Evolutionary conservation across 1,139 yeast genomes (phyloP), one percentile per base, ranked within the genome.

Genomic region (Yamadazyma buinensis): DNA sequence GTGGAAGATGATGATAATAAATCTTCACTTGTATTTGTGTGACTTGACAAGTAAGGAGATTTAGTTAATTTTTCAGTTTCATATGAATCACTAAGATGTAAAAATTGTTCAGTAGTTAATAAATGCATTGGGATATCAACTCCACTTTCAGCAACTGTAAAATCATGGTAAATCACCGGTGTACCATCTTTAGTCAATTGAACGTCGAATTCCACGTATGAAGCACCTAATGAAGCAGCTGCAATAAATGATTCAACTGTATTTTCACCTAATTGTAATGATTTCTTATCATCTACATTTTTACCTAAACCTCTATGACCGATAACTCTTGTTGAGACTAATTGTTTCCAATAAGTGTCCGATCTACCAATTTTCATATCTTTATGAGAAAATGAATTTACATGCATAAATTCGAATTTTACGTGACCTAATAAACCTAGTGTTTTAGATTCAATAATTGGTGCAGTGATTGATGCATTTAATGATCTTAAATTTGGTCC

Each of bases 291-390:
- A 35, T 43, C 40, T 24, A 38, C 36, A 59, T 92, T 92, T 64
- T 88, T 90, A 44, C 98, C 98, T 46, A 88, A 67, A 7, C 98
- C 98, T 51, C 98, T 77, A 55, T 92, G 98, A 2, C 98, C 98
- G 61, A 92, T 92, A 24, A 92, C 95, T 43, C 96, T 72, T 2
- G 97, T 86, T 0, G 94, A 78, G 4, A 84, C 90, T 41, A 87
- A 66, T 25, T 92, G 87, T 54, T 85, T 86, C 97, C 97, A 92
- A 59, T 88, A 90, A 1, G 95, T 84, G 37, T 86, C 85, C 2
- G 90, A 77, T 49, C 84, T 73, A 30, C 75, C 77, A 17, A 84
- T 61, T 7, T 75, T 74, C 80, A 84, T 77, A 23, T 77, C 72
- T 8, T 82, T 78, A 54, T 90, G 96, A 25, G 55, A 56, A 53